Evolutionary conservation across 2,329 filamentous ascomycete genomes (phyloP).

Genomic region (Colletotrichum aenigma): DNA sequence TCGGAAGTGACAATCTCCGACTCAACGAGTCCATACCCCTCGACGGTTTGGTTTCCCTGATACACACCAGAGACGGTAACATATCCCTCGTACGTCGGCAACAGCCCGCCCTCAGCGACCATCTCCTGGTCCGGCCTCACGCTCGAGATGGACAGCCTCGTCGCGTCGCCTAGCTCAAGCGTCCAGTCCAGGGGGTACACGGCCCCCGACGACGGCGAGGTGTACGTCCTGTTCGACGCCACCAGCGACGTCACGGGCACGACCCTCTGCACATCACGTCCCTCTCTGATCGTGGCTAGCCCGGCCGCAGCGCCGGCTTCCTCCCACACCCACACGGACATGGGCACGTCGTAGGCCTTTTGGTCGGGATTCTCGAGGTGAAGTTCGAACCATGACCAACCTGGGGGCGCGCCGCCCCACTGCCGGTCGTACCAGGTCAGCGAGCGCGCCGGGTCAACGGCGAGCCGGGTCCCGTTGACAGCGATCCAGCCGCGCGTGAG

Average conservation of each 20-base stretch:
- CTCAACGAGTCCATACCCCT: not conserved
- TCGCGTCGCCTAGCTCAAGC: not conserved
- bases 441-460: not conserved
- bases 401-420: not conserved
- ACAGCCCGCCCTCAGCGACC: not conserved
- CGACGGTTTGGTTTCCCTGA: fast-evolving
- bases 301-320: not conserved
- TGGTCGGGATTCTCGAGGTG: not conserved
- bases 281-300: not conserved
- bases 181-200: not conserved
- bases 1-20: not conserved
- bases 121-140: not conserved
- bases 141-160: not conserved
- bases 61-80: not conserved
- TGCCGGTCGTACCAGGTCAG: not conserved
- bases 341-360: not conserved
- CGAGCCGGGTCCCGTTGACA: not conserved
- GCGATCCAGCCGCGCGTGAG: not conserved
- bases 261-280: not conserved
- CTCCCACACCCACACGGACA: not conserved
- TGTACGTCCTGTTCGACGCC: not conserved
- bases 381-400: not conserved
- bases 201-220: not conserved
- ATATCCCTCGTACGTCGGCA: not conserved
- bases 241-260: not conserved